Evolutionary conservation across 805 yeast genomes (phyloP).

Genomic region (Candida xiaguanensis): DNA sequence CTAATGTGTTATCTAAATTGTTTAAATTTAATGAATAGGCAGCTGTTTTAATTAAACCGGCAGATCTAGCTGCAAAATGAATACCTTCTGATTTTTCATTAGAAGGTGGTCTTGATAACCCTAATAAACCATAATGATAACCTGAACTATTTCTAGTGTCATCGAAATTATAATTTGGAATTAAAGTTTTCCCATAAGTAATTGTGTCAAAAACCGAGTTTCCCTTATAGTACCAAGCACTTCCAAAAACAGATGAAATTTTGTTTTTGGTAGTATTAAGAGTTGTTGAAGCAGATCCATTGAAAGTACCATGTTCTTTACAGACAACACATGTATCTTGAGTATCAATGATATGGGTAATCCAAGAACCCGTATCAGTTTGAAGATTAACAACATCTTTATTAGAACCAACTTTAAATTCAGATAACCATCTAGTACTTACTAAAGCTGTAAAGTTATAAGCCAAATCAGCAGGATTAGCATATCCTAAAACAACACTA

Average conservation of each 20-base stretch:
- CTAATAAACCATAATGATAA: background rate
- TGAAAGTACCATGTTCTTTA: background rate
- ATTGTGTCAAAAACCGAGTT: background rate
- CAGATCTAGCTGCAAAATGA: background rate
- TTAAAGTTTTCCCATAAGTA: background rate
- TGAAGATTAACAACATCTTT: background rate
- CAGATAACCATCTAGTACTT: background rate
- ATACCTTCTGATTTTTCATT: background rate
- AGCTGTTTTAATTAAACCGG: background rate
- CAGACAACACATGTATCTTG: background rate
- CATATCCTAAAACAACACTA: background rate
- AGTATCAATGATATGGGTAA: slow-evolving; percentile 1
- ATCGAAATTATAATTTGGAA: background rate
- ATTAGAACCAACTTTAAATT: background rate
- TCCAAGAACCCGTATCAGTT: background rate
- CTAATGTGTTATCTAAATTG: background rate
- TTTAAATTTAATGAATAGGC: background rate
- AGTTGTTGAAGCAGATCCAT: background rate
- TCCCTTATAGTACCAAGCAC: background rate
- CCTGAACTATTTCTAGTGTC: background rate
- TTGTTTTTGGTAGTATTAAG: background rate
- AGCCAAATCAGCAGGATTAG: background rate
- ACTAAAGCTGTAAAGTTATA: background rate
- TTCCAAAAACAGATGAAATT: background rate
- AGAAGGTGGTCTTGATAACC: background rate